phyloP scores from a whole-genome alignment of 164 flowering plant species.

The Platanus orientalis region DNA sequence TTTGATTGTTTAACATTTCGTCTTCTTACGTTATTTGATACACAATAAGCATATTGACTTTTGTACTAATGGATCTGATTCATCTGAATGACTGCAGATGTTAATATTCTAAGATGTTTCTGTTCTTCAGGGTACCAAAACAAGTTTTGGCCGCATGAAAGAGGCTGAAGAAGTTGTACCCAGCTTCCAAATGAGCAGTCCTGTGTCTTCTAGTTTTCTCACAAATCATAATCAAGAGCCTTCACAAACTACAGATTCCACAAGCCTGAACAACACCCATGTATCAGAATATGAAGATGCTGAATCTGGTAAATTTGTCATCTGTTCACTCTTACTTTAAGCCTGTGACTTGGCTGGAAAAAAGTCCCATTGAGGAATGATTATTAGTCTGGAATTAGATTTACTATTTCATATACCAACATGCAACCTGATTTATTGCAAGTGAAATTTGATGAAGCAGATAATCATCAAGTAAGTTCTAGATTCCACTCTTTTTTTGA shows the following conservation, averaged over 20 bases:
- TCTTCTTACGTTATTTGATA: background rate
- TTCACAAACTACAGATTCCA: slow-evolving; percentile 57
- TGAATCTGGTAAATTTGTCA: slow-evolving; percentile 62
- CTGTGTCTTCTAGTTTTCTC: slow-evolving; percentile 38
- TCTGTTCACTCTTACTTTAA: background rate
- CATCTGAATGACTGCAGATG: background rate
- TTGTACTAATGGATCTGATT: background rate
- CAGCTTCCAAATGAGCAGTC: slow-evolving; percentile 37
- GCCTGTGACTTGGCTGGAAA: background rate
- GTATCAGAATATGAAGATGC: slow-evolving; percentile 76
- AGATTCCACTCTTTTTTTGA: slow-evolving; percentile 37
- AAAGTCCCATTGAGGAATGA: background rate
- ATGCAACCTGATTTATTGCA: slow-evolving; percentile 5
- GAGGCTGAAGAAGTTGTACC: slow-evolving; percentile 33
- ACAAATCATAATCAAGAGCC: slow-evolving; percentile 31
- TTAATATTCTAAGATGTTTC: background rate
- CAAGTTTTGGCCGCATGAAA: slow-evolving; percentile 31
- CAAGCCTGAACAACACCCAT: slow-evolving; percentile 55
- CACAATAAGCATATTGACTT: background rate
- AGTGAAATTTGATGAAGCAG: slow-evolving; percentile 31
- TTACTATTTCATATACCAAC: background rate
- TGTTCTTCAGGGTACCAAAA: slow-evolving; percentile 44
- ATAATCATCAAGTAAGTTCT: slow-evolving; percentile 56
- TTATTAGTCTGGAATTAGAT: slow-evolving; percentile 1
- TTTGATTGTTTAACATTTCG: background rate